A percentile compares a stretch with the other conserved stretches of the same genome.
Evolutionary conservation across 148 eudicot genomes (phyloP).

Genomic region (Vaccinium macrocarpon): DNA sequence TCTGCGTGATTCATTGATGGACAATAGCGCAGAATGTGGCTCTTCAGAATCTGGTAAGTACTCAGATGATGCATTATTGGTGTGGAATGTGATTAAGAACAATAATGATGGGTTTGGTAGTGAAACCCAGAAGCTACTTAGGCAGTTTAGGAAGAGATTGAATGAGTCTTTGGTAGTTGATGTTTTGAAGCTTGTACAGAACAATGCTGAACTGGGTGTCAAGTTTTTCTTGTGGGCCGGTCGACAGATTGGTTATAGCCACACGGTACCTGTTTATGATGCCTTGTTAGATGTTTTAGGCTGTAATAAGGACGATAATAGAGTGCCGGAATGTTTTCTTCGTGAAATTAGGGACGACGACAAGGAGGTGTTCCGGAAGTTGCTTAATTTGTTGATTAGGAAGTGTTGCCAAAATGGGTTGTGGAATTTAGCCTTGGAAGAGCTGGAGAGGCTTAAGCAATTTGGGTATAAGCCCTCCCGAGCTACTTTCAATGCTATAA

Average conservation of each 20-base stretch:
- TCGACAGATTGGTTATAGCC: slow-evolving; percentile 80
- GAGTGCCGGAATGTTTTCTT: slow-evolving; percentile 45
- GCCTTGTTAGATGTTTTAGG: slow-evolving; percentile 60
- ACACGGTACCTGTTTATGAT: slow-evolving; percentile 52
- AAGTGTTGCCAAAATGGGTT: slow-evolving; percentile 65
- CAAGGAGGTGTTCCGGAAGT: slow-evolving; percentile 53
- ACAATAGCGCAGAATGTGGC: slow-evolving; percentile 18
- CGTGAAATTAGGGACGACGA: slow-evolving; percentile 63
- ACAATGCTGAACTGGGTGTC: slow-evolving; percentile 55
- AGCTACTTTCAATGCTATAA: slow-evolving; percentile 65
- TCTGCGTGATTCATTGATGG: slow-evolving; percentile 33
- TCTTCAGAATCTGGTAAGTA: slow-evolving; percentile 37
- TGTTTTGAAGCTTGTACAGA: slow-evolving; percentile 56
- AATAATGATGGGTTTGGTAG: slow-evolving; percentile 41
- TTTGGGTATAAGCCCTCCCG: slow-evolving; percentile 74
- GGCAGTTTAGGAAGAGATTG: slow-evolving; percentile 63
- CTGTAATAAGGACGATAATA: slow-evolving; percentile 26
- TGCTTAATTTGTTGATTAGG: slow-evolving; percentile 66
- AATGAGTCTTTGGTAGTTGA: slow-evolving; percentile 56
- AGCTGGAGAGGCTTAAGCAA: slow-evolving; percentile 85
- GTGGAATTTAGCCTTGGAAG: slow-evolving; percentile 92
- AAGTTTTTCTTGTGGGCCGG: slow-evolving; percentile 89
- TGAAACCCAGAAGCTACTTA: slow-evolving; percentile 52
- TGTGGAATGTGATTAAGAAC: slow-evolving; percentile 46
- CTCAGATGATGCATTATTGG: slow-evolving; percentile 38